Evolutionary conservation across 2,329 filamentous ascomycete species (phyloP).

Genomic region (Aspergillus tanneri): DNA sequence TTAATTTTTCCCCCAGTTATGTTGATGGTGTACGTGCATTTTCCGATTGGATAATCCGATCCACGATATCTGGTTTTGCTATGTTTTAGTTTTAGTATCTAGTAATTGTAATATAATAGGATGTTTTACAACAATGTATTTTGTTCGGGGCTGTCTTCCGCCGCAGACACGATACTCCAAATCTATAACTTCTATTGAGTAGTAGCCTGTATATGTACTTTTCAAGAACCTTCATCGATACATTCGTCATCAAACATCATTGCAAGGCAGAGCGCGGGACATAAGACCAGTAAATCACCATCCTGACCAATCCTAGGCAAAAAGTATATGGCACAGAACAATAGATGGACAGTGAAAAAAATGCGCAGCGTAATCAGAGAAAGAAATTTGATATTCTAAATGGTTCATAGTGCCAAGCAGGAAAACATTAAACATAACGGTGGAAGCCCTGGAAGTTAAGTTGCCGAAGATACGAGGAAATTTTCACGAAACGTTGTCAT

Average conservation of each 20-base stretch:
- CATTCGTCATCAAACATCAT: constrained; percentile 27
- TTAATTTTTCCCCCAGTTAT: constrained; percentile 5
- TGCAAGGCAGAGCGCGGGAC: constrained; percentile 7
- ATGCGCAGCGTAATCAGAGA: constrained; percentile 2
- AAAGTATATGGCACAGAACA: background rate
- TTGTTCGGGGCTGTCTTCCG: too few relatives aligned
- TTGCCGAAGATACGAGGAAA: constrained; percentile 1
- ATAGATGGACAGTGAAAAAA: background rate
- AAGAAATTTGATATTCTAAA: constrained; percentile 10
- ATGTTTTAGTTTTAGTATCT: constrained; percentile 5
- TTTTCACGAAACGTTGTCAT: constrained; percentile 7
- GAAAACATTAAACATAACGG: constrained; percentile 10
- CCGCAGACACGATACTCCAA: background rate
- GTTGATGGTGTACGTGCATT: constrained; percentile 17
- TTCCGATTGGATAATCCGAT: constrained; percentile 9
- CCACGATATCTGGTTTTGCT: constrained; percentile 12
- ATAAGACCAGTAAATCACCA: background rate
- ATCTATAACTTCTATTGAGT: constrained; percentile 15
- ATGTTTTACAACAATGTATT: background rate
- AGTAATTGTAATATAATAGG: constrained; percentile 21
- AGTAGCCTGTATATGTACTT: constrained; percentile 22
- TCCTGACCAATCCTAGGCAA: background rate
- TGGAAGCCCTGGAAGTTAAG: background rate
- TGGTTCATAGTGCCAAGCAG: constrained; percentile 2
- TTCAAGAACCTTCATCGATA: constrained; percentile 23